A percentile compares a stretch with the other conserved stretches of the same genome.
phyloP scores from a whole-genome alignment of 352 stramenopile species.

The Pythium pyrilobum region DNA sequence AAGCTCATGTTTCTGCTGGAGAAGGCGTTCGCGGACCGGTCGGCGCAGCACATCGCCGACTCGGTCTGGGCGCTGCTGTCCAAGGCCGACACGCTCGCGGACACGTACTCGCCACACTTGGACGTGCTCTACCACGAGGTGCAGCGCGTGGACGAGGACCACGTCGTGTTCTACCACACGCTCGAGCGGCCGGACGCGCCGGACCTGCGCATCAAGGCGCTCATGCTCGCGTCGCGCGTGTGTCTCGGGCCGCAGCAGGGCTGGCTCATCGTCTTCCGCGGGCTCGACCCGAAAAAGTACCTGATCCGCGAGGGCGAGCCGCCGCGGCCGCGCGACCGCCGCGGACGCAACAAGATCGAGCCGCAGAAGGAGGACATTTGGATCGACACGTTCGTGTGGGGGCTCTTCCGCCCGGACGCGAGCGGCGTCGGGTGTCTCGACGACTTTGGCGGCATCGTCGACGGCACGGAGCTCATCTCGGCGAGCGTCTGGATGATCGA shows the following conservation, averaged over 20 bases:
- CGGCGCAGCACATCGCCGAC: constrained; percentile 31
- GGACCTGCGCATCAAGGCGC: constrained; percentile 51
- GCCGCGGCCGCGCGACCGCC: constrained; percentile 36
- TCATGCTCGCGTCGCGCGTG: constrained; percentile 58
- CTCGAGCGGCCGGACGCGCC: constrained; percentile 36
- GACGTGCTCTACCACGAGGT: constrained; percentile 60
- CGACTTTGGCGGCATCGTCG: constrained; percentile 58
- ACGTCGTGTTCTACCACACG: constrained; percentile 69
- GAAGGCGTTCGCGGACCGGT: constrained; percentile 41
- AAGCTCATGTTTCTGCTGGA: constrained; percentile 64
- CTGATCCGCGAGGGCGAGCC: constrained; percentile 41
- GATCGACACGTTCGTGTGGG: constrained; percentile 72
- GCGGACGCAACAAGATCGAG: constrained; percentile 47
- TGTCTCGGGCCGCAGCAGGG: constrained; percentile 34
- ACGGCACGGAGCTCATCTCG: constrained; percentile 47
- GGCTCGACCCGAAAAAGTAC: constrained; percentile 50
- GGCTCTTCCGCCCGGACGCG: constrained; percentile 41
- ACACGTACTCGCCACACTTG: constrained; percentile 44
- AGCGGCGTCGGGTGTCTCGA: constrained; percentile 39
- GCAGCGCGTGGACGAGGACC: constrained; percentile 50
- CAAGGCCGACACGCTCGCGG: constrained; percentile 33
- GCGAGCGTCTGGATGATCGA: constrained; percentile 68
- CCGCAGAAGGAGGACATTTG: constrained; percentile 49
- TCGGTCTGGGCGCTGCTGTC: constrained; percentile 51
- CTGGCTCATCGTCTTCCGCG: constrained; percentile 47